Percentiles rank a stretch among this genome's conserved stretches.
Conservation (phyloP, 2,329 filamentous ascomycete species). For the Cercospora zeae-maydis region DNA sequence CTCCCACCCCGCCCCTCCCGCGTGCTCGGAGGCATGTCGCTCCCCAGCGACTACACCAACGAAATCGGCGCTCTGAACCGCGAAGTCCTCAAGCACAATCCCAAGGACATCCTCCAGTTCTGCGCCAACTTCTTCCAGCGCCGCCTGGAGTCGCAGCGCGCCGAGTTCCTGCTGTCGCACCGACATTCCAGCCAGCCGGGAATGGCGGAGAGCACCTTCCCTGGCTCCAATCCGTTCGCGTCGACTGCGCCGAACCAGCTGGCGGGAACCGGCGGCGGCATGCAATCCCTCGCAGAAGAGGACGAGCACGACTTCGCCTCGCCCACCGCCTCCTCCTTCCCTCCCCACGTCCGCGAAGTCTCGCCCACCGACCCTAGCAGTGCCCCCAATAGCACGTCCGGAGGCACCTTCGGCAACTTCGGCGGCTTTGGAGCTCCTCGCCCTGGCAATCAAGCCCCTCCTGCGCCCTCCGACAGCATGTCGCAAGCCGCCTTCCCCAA, state of each 20-base stretch:
- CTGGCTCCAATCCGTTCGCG: conserved; percentile 75
- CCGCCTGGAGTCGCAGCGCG: conserved; percentile 63
- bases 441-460: conserved; percentile 34
- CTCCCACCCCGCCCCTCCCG: neutral
- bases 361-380: conserved; percentile 28
- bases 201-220: conserved; percentile 75
- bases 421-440: conserved; percentile 28
- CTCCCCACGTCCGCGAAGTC: conserved; percentile 51
- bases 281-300: conserved; percentile 70
- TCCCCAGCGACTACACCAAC: conserved; percentile 56
- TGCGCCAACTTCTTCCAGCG: conserved; percentile 65
- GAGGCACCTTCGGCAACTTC: conserved; percentile 37
- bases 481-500: conserved; percentile 70
- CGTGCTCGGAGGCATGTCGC: conserved; percentile 28
- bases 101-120: conserved; percentile 65
- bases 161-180: conserved; percentile 52
- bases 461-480: conserved; percentile 44
- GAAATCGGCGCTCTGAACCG: conserved; percentile 62
- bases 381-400: conserved; percentile 29
- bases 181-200: conserved; percentile 44
- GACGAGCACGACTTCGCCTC: conserved; percentile 76
- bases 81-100: conserved; percentile 57
- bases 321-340: conserved; percentile 57
- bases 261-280: conserved; percentile 37
- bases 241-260: conserved; percentile 44